Evolutionary conservation across 2,329 filamentous ascomycete genomes (phyloP).

Genomic region (Magnaporthiopsis poae): DNA sequence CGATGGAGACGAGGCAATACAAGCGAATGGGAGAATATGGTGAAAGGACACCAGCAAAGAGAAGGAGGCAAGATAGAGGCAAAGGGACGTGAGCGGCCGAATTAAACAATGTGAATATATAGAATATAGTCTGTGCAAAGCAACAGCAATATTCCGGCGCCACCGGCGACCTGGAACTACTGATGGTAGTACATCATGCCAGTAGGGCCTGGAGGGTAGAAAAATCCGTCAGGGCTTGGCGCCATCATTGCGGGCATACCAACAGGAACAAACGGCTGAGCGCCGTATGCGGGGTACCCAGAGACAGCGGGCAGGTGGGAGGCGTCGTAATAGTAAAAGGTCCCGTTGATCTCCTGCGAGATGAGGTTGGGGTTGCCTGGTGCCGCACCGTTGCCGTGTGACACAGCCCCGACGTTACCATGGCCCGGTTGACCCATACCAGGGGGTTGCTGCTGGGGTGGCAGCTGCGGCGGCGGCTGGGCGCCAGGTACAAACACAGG

Average conservation of each 20-base stretch:
- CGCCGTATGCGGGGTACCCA: slow-evolving; percentile 34
- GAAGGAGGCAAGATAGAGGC: neutral
- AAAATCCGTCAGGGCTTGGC: slow-evolving; percentile 58
- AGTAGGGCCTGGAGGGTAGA: slow-evolving; percentile 49
- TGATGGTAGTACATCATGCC: slow-evolving; percentile 54
- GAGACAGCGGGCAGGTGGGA: slow-evolving; percentile 54
- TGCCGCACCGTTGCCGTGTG: slow-evolving; percentile 33
- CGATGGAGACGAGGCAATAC: neutral
- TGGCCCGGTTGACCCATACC: slow-evolving; percentile 32
- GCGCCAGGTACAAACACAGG: slow-evolving; percentile 48
- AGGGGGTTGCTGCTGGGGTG: slow-evolving; percentile 28
- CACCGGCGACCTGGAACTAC: slow-evolving; percentile 25
- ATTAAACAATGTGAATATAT: neutral
- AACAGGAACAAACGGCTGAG: slow-evolving; percentile 43
- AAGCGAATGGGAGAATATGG: neutral
- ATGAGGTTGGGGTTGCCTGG: slow-evolving; percentile 49
- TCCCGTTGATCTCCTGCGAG: slow-evolving; percentile 86
- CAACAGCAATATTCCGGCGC: neutral
- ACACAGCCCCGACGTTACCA: slow-evolving; percentile 22
- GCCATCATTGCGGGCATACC: slow-evolving; percentile 72
- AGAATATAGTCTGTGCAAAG: slow-evolving; percentile 13
- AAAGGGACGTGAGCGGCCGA: neutral
- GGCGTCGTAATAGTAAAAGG: slow-evolving; percentile 88
- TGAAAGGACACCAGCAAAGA: neutral
- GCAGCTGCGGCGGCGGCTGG: slow-evolving; percentile 31